Evolutionary conservation across 2,329 filamentous ascomycete genomes (phyloP), one percentile per base, ranked within the genome.

Genomic region (Hypoxylon sp.): DNA sequence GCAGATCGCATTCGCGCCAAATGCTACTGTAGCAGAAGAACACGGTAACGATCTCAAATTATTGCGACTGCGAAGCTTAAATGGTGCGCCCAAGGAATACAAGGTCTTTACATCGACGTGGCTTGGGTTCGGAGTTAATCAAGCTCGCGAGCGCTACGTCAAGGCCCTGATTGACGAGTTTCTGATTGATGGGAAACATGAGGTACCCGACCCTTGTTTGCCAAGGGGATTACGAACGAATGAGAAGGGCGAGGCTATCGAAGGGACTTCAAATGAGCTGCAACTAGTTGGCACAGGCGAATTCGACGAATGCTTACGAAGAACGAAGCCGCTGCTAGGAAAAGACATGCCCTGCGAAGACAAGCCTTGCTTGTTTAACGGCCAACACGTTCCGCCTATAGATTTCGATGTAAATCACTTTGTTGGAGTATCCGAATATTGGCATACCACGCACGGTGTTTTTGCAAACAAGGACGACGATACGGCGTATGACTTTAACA

Each of bases 361-460:
- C 75, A 82, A 91, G 26, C 96, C 97, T 0, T 99, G 96, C 79
- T 83, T 99, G 35, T 85, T 99, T 42, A 93, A 98, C 74, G 94
- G 96, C 0, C 90, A 95, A 70, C 94, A 98, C 77, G 94, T 96
- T 0, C 96, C 96, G 1, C 93, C 94, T 3, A 98, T 99, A 71
- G 96, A 99, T 78, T 99, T 98, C 76, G 91, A 96, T 69, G 91
- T 98, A 37, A 99, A 99, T 75, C 97, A 98, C 79, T 99, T 99
- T 76, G 91, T 99, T 29, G 96, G 96, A 10, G 95, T 99, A 3
- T 98, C 95, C 0, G 96, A 99, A 78, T 99, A 97, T 81, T 99
- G 96, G 95, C 96, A 99, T 79, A 97, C 95, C 0, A 99, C 96
- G 0, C 96, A 99, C 75, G 94, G 96, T 60, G 91, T 98, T 1